These are phyloP conservation scores for Coemansia erecta DNA, from an alignment of 192 early-diverging fungal genomes.

Conservation along the genomic window DNA sequence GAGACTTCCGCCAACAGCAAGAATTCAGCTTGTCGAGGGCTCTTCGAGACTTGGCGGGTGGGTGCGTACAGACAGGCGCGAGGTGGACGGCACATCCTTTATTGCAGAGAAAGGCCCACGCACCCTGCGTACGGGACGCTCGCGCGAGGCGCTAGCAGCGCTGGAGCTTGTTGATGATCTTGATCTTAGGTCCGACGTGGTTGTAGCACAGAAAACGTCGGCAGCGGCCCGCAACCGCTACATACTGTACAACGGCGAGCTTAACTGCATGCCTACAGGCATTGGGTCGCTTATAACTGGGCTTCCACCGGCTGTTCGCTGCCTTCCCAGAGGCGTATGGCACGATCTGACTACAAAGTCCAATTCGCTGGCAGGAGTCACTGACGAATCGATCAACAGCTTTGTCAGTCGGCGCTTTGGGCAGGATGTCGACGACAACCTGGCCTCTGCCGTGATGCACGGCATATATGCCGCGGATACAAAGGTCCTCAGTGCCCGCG, in stretches of 20 bases:
- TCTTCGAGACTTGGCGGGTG: conserved; percentile 79
- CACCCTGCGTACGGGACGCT: conserved; percentile 71
- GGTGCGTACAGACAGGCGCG: conserved; percentile 66
- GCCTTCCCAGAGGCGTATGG: conserved; percentile 57
- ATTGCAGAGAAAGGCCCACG: conserved; percentile 82
- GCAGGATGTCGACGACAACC: conserved; percentile 66
- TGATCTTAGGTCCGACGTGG: conserved; percentile 57
- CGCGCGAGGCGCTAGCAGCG: conserved; percentile 63
- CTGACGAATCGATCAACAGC: conserved; percentile 82
- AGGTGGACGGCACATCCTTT: conserved; percentile 34
- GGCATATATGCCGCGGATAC: conserved; percentile 93
- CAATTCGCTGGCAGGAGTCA: conserved; percentile 4
- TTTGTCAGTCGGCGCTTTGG: conserved; percentile 83
- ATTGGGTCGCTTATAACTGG: conserved; percentile 52
- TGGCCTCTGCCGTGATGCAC: conserved; percentile 86
- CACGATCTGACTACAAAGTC: conserved; percentile 22
- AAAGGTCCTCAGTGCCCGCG: conserved; percentile 69
- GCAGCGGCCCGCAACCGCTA: conserved; percentile 79
- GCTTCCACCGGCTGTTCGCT: conserved; percentile 57
- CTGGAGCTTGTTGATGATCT: conserved; percentile 77
- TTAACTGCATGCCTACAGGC: conserved; percentile 68
- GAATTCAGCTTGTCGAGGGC: conserved; percentile 74
- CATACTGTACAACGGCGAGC: conserved; percentile 67
- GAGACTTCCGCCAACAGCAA: conserved; percentile 36
- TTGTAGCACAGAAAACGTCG: conserved; percentile 61